phyloP scores from a whole-genome alignment of 2,329 filamentous ascomycete species.

The Sphaerulina musiva region DNA sequence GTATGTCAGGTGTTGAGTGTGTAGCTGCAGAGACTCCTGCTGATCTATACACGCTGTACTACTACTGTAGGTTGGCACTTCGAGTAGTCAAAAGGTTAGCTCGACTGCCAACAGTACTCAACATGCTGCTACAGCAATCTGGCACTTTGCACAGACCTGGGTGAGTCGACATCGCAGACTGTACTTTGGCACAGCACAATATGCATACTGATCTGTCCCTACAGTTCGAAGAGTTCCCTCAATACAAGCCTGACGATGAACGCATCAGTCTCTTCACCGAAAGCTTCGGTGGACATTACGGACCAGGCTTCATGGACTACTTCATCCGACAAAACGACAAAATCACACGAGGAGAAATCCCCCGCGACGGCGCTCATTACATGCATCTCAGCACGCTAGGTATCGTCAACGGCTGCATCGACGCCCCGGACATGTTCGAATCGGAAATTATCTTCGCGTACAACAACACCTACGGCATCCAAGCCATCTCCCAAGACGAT shows the following conservation, averaged over 20 bases:
- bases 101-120: conserved; percentile 29
- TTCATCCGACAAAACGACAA: conserved; percentile 53
- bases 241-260: conserved; percentile 41
- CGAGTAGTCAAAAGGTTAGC: conserved; percentile 46
- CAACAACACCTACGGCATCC: conserved; percentile 55
- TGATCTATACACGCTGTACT: too few relatives aligned
- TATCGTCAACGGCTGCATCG: conserved; percentile 54
- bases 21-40: too few relatives aligned
- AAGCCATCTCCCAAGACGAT: conserved; percentile 46
- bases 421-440: conserved; percentile 42
- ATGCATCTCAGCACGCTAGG: conserved; percentile 46
- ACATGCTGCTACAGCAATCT: conserved; percentile 43
- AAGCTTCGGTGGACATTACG: conserved; percentile 58
- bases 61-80: conserved; percentile 45
- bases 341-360: conserved; percentile 45
- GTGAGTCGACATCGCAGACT: not conserved
- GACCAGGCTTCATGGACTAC: conserved; percentile 48
- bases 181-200: not conserved
- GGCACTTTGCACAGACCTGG: conserved; percentile 55
- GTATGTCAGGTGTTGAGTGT: conserved; percentile 2
- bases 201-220: not conserved
- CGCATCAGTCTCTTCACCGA: conserved; percentile 60
- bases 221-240: conserved; percentile 37
- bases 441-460: conserved; percentile 37
- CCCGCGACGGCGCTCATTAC: conserved; percentile 38